Evolutionary conservation across 805 yeast genomes (phyloP).

Genomic region (Candida nonsorbophila): DNA sequence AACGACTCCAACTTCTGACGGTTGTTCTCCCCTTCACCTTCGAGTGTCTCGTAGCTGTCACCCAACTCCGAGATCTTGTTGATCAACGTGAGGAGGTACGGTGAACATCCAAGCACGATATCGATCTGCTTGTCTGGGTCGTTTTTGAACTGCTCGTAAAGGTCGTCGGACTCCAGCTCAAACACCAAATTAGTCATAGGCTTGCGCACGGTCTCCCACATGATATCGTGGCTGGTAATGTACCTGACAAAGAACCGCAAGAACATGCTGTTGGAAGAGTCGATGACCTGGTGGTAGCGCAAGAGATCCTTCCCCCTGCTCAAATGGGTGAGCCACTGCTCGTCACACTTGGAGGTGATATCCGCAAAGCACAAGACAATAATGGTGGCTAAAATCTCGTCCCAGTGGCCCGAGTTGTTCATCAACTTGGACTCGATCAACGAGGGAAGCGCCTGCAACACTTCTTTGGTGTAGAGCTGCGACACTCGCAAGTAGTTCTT

Average conservation of each 20-base stretch:
- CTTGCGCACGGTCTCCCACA: conserved; percentile 37
- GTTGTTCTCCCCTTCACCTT: conserved; percentile 11
- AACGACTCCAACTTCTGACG: conserved; percentile 16
- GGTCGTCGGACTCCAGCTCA: no score
- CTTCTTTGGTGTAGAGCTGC: conserved; percentile 17
- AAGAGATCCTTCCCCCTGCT: conserved; percentile 33
- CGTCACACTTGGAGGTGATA: conserved; percentile 35
- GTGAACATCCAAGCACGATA: conserved; percentile 35
- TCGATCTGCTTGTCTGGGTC: conserved; percentile 31
- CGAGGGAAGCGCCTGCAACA: conserved; percentile 22
- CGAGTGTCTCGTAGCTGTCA: conserved; percentile 26
- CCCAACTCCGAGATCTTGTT: conserved; percentile 33
- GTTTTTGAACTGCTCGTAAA: conserved; percentile 20
- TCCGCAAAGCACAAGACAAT: conserved; percentile 36
- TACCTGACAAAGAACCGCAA: conserved; percentile 31
- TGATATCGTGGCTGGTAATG: conserved; percentile 37
- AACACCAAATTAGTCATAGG: conserved; percentile 13
- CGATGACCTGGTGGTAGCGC: conserved; percentile 14
- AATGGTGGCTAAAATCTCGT: conserved; percentile 34
- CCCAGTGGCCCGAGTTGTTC: conserved; percentile 25
- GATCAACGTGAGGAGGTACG: conserved; percentile 28
- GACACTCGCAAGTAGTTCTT: conserved; percentile 19
- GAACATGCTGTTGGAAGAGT: conserved; percentile 14
- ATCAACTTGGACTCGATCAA: conserved; percentile 19
- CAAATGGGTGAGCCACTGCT: conserved; percentile 31